Percentiles rank a stretch among this genome's conserved stretches.
Conservation (phyloP, 768 basidiomycete species). For the Rhizopogon vulgaris region DNA sequence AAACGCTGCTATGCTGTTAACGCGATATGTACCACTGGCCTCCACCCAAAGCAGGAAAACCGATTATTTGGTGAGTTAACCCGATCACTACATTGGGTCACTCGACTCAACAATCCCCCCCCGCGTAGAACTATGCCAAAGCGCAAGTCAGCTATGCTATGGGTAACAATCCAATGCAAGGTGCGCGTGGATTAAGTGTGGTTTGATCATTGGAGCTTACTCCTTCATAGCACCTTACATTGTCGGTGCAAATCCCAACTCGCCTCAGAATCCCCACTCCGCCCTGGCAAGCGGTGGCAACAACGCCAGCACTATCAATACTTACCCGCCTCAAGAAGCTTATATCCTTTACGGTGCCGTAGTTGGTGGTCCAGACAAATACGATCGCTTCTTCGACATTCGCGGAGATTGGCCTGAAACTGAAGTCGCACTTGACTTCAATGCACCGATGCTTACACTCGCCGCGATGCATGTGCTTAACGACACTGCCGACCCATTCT, state of each 20-base stretch:
- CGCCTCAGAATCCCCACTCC: constrained; percentile 86
- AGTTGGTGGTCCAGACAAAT: constrained; percentile 77
- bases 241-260: constrained; percentile 86
- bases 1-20: constrained; percentile 80
- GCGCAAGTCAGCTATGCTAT: constrained; percentile 76
- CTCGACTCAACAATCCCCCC: background rate
- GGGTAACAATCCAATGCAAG: constrained; percentile 86
- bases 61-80: constrained; percentile 49
- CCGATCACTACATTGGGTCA: background rate
- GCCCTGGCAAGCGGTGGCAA: constrained; percentile 83
- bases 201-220: background rate
- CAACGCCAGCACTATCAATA: constrained; percentile 64
- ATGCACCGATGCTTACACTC: constrained; percentile 83
- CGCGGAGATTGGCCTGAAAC: constrained; percentile 87
- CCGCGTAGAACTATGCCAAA: constrained; percentile 66
- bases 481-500: constrained; percentile 69
- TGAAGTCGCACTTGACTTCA: constrained; percentile 89
- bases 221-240: constrained; percentile 43
- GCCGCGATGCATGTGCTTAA: constrained; percentile 73
- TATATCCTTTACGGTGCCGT: constrained; percentile 84
- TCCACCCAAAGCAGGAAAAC: constrained; percentile 50
- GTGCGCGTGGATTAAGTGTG: constrained; percentile 30
- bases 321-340: constrained; percentile 61
- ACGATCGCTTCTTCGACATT: constrained; percentile 77
- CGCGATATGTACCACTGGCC: constrained; percentile 70